A percentile compares a stretch with the other conserved stretches of the same genome.
phyloP scores from a whole-genome alignment of 257 asterid species.

The Ocimum tenuiflorum region DNA sequence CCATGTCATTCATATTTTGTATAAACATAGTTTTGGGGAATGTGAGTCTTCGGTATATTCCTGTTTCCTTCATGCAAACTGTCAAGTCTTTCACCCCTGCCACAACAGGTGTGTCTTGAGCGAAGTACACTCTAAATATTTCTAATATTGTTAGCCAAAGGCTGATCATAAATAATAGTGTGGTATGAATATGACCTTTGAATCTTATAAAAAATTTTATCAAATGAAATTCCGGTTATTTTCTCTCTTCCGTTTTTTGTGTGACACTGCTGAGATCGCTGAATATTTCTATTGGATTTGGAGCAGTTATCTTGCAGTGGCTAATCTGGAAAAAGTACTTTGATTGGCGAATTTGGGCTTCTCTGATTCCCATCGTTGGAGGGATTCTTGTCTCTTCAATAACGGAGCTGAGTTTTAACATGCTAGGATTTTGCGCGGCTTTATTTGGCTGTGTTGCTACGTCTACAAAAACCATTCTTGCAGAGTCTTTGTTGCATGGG shows the following conservation, averaged over 20 bases:
- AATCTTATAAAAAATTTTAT: neutral
- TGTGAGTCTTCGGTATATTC: constrained; percentile 68
- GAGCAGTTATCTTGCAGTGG: constrained; percentile 76
- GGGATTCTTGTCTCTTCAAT: constrained; percentile 71
- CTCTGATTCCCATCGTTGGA: constrained; percentile 76
- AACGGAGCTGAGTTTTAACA: constrained; percentile 76
- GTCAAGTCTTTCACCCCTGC: constrained; percentile 84
- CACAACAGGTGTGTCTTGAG: constrained; percentile 55
- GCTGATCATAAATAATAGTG: neutral
- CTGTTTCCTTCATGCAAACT: constrained; percentile 84
- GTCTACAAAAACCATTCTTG: constrained; percentile 75
- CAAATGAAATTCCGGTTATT: neutral
- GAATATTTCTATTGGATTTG: constrained; percentile 15
- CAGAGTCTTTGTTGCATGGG: constrained; percentile 69
- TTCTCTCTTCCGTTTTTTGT: neutral
- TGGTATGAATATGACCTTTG: neutral
- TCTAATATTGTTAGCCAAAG: neutral
- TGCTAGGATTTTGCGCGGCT: constrained; percentile 71
- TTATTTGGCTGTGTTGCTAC: constrained; percentile 78
- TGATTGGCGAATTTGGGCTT: constrained; percentile 70
- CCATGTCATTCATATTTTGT: constrained; percentile 74
- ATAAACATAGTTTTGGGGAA: constrained; percentile 75
- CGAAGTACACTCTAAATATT: constrained; percentile 1
- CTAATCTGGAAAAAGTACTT: constrained; percentile 66
- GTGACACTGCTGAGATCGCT: neutral